Evolutionary conservation across 1,139 yeast genomes (phyloP).

Genomic region (Yamadazyma atlantica): DNA sequence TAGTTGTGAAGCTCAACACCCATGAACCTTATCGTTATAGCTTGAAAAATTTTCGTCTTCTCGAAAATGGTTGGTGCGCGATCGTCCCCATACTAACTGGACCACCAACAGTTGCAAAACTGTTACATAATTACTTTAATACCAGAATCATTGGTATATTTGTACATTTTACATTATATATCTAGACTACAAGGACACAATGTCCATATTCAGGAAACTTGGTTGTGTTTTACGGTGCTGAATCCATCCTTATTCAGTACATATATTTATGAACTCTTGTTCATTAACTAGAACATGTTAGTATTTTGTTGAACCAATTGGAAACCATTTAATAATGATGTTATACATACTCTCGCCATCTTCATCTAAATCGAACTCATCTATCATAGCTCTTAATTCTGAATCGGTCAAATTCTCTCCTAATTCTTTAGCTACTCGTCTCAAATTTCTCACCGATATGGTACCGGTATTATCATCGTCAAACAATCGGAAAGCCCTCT

Average conservation of each 20-base stretch:
- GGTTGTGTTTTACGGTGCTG: background rate
- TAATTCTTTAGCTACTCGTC: slow-evolving; percentile 87
- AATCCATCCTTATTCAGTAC: slow-evolving; percentile 54
- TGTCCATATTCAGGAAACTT: background rate
- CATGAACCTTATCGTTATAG: slow-evolving; percentile 1
- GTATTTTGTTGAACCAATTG: slow-evolving; percentile 2
- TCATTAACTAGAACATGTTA: slow-evolving; percentile 54
- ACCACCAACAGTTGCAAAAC: too few species aligned
- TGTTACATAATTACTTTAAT: too few species aligned
- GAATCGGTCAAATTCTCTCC: slow-evolving; percentile 93
- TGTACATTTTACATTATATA: background rate
- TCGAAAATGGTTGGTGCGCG: background rate
- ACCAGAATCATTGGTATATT: background rate
- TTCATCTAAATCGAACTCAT: slow-evolving; percentile 93
- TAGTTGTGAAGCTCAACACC: background rate
- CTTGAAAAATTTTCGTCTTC: background rate
- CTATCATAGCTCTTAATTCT: slow-evolving; percentile 94
- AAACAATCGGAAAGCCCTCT: slow-evolving; percentile 85
- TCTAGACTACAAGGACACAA: slow-evolving; percentile 2
- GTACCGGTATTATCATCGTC: slow-evolving; percentile 89
- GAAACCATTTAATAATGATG: background rate
- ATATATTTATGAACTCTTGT: slow-evolving; percentile 89
- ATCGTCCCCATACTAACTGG: too few species aligned
- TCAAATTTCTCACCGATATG: slow-evolving; percentile 75
- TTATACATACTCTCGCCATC: slow-evolving; percentile 77